phyloP scores from a whole-genome alignment of 2,329 filamentous ascomycete genomes.

The Trichoderma lentiforme region DNA sequence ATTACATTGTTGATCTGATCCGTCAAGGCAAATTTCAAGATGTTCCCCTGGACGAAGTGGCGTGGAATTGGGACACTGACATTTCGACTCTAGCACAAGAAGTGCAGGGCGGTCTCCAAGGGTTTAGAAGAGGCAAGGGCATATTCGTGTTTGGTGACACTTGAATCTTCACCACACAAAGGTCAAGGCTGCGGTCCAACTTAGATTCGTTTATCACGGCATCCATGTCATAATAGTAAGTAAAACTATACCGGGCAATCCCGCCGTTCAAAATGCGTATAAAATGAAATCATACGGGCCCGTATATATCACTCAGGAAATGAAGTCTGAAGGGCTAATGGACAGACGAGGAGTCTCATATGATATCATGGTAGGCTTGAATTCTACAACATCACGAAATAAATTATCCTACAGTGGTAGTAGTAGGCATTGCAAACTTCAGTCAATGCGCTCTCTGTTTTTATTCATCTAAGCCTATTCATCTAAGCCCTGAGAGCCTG shows the following conservation, averaged over 20 bases:
- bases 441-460: not conserved
- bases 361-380: not conserved
- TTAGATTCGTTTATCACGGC: not conserved
- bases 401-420: not conserved
- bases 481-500: constrained; percentile 78
- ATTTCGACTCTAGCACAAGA: constrained; percentile 65
- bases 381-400: not conserved
- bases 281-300: not conserved
- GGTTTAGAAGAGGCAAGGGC: constrained; percentile 84
- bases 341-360: not conserved
- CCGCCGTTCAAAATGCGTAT: not conserved
- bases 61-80: constrained; percentile 80
- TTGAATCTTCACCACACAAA: constrained; percentile 27
- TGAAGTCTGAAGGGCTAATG: not conserved
- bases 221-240: not conserved
- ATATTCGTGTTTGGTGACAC: constrained; percentile 76
- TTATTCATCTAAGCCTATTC: constrained; percentile 43
- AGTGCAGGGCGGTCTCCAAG: constrained; percentile 78
- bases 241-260: not conserved
- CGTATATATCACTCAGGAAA: not conserved
- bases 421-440: not conserved
- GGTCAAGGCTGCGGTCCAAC: not conserved
- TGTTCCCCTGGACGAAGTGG: constrained; percentile 75
- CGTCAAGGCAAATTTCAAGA: constrained; percentile 76
- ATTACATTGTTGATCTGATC: constrained; percentile 75